Evolutionary conservation across 768 basidiomycete species (phyloP).

Genomic region (Leccinum longicurvipes): DNA sequence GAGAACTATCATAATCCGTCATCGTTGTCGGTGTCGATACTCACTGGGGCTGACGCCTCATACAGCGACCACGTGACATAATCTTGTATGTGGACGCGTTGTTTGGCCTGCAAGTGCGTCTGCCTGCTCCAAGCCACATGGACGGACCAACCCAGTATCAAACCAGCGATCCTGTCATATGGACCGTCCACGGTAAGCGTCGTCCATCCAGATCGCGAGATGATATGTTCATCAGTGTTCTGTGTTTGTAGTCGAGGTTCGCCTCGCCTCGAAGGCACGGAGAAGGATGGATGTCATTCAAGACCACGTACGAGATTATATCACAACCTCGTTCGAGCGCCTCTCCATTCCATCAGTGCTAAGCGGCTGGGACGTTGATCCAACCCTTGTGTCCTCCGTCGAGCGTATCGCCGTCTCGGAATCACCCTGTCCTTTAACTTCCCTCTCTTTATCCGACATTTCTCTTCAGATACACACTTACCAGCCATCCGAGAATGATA

Average conservation of each 20-base stretch:
- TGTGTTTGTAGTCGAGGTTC: conserved; percentile 69
- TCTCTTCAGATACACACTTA: conserved; percentile 85
- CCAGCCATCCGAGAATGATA: conserved; percentile 66
- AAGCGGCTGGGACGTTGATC: conserved; percentile 75
- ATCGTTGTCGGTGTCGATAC: conserved; percentile 8
- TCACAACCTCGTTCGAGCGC: conserved; percentile 55
- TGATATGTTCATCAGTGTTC: background rate
- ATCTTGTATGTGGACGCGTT: conserved; percentile 47
- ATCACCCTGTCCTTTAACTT: conserved; percentile 55
- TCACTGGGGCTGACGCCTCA: too few relatives aligned
- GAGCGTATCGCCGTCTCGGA: conserved; percentile 76
- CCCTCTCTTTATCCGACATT: conserved; percentile 55
- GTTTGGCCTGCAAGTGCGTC: conserved; percentile 34
- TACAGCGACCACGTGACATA: conserved; percentile 33
- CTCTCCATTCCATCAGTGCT: conserved; percentile 69
- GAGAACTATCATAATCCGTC: too few relatives aligned
- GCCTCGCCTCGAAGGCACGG: conserved; percentile 63
- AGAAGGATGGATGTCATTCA: conserved; percentile 76
- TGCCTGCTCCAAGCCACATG: conserved; percentile 9
- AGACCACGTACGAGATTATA: conserved; percentile 54
- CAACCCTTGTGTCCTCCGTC: conserved; percentile 68
- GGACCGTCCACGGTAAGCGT: conserved; percentile 64
- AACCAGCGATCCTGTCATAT: conserved; percentile 31
- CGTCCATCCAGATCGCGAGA: background rate
- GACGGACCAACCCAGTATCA: conserved; percentile 7